These are phyloP conservation scores for Jamesozyma rosinii DNA, from an alignment of 805 yeast genomes.

Conservation along the genomic window DNA sequence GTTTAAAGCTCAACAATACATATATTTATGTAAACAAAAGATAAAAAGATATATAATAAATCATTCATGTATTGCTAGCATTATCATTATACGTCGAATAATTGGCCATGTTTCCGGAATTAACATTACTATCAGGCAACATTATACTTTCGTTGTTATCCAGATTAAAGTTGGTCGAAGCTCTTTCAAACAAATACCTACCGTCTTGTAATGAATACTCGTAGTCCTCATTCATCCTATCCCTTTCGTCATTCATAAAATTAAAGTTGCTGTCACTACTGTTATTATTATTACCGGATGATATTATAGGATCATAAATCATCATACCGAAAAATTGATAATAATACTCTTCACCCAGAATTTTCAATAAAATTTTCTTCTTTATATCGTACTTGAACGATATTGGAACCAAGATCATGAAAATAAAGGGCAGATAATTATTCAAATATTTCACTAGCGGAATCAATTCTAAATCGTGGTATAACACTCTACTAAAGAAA, in stretches of 20 bases:
- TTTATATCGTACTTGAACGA: constrained; percentile 24
- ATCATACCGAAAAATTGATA: constrained; percentile 29
- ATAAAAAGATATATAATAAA: no score
- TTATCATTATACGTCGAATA: not conserved
- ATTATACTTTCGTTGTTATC: constrained; percentile 1
- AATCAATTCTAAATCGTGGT: constrained; percentile 22
- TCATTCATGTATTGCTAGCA: not conserved
- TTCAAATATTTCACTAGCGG: constrained; percentile 24
- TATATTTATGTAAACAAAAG: no score
- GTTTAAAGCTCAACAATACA: no score
- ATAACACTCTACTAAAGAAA: constrained; percentile 21
- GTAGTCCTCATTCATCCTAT: constrained; percentile 36
- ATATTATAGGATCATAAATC: constrained; percentile 20
- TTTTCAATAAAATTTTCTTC: constrained; percentile 21
- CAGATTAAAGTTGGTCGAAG: constrained; percentile 18
- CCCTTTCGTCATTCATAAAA: constrained; percentile 8
- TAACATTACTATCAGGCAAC: not conserved
- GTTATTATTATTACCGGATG: not conserved
- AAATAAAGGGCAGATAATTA: constrained; percentile 21
- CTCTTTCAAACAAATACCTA: constrained; percentile 26
- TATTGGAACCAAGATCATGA: constrained; percentile 20
- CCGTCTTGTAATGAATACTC: constrained; percentile 31
- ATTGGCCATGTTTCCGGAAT: not conserved
- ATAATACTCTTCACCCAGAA: constrained; percentile 28
- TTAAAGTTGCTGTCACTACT: no score